Evolutionary conservation across 2,329 filamentous ascomycete species (phyloP), one percentile per base, ranked within the genome.

Genomic region (Colletotrichum theobromicola): DNA sequence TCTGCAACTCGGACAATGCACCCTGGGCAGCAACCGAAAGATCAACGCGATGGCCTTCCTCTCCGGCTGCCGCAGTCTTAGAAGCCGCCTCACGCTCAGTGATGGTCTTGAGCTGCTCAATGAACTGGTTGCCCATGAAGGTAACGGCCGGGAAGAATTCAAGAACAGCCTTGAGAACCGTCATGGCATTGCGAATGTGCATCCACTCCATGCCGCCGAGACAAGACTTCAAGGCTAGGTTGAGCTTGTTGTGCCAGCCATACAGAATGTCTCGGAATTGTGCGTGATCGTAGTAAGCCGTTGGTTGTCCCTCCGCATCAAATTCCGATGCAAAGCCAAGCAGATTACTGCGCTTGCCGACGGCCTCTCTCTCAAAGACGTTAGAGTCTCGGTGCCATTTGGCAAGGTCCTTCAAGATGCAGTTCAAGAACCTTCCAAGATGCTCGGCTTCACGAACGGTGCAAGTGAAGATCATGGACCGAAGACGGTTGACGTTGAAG

Each of bases 181-280:
- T 97, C 78, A 98, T 97, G 58, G 95, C 95, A 82, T 99, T 99
- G 70, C 96, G 93, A 81, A 98, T 98, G 83, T 98, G 96, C 94
- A 98, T 98, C 90, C 97, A 99, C 84, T 98, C 96, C 35, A 91
- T 92, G 32, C 93, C 93, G 21, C 92, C 91, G 61, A 99, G 88
- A 81, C 96, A 98, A 46, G 90, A 90, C 81, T 95, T 96, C 69
- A 99, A 87, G 4, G 96, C 95, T 64, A 87, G 90, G 79, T 94
- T 94, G 57, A 99, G 86, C 76, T 94, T 92, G 79, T 93, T 92
- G 83, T 99, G 97, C 95, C 96, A 98, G 78, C 94, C 94, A 87
- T 94, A 97, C 35, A 98, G 88, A 67, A 97, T 86, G 78, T 94
- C 93, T 64, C 95, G 93, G 86, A 97, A 99, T 69, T 95, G 92